phyloP scores from a whole-genome alignment of 495 filamentous ascomycete species.

The Lophiostoma macrostomum region DNA sequence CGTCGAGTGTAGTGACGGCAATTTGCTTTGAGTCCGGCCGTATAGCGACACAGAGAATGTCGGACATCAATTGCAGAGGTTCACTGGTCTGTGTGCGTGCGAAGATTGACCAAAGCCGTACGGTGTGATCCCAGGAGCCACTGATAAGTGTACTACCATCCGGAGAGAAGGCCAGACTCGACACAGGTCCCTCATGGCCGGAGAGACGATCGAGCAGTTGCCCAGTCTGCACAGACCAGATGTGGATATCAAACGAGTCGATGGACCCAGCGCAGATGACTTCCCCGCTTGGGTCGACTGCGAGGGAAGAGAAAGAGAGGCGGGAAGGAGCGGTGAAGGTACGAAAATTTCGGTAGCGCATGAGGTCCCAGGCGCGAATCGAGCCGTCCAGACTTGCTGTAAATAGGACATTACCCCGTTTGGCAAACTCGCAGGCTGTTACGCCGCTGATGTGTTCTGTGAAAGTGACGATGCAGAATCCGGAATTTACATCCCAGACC shows the following conservation, averaged over 20 bases:
- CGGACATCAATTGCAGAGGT: constrained; percentile 82
- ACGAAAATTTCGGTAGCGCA: constrained; percentile 93
- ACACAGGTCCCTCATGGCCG: constrained; percentile 91
- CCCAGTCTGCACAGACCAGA: constrained; percentile 97
- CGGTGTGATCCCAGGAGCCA: constrained; percentile 93
- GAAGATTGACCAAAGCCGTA: constrained; percentile 94
- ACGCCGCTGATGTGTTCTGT: constrained; percentile 94
- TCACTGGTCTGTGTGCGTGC: constrained; percentile 90
- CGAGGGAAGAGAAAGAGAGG: constrained; percentile 85
- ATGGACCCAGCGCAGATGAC: constrained; percentile 92
- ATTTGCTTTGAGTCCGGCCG: constrained; percentile 87
- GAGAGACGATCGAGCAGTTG: constrained; percentile 87
- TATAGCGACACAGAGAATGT: constrained; percentile 82
- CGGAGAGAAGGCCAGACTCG: constrained; percentile 80
- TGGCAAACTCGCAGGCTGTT: constrained; percentile 92
- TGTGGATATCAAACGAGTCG: constrained; percentile 93
- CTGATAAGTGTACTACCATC: constrained; percentile 79
- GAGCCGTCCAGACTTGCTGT: constrained; percentile 93
- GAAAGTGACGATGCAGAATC: constrained; percentile 97
- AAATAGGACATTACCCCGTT: constrained; percentile 90
- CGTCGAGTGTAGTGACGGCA: constrained; percentile 88
- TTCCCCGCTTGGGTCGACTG: constrained; percentile 95
- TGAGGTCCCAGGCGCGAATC: constrained; percentile 91
- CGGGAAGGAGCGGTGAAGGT: constrained; percentile 92
- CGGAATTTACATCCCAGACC: constrained; percentile 93